Conservation (phyloP, 768 basidiomycete genomes). For the Gymnopilus junonius region DNA sequence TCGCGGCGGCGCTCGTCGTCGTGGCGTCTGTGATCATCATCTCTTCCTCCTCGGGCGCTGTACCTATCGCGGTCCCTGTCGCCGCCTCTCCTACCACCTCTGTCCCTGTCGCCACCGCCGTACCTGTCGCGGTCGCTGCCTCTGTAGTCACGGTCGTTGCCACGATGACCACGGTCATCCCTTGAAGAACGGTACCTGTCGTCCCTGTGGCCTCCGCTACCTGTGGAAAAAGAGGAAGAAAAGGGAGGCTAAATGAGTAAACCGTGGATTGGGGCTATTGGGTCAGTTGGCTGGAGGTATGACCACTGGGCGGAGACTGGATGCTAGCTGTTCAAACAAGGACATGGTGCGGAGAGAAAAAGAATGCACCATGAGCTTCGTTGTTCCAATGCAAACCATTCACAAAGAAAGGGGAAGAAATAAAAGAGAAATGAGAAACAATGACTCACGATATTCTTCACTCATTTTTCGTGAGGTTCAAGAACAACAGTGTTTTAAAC, state of each 20-base stretch:
- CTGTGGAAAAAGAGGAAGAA: conserved; percentile 47
- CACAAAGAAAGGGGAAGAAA: conserved; percentile 27
- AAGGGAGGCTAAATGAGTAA: conserved; percentile 59
- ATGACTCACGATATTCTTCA: conserved; percentile 61
- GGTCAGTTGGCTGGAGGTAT: conserved; percentile 18
- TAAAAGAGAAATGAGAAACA: conserved; percentile 24
- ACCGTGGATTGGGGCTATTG: conserved; percentile 26
- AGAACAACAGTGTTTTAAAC: conserved; percentile 36
- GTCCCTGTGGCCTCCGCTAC: conserved; percentile 55
- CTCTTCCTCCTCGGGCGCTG: conserved; percentile 36
- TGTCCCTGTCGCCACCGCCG: conserved; percentile 40
- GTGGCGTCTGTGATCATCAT: conserved; percentile 46
- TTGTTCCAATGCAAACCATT: conserved; percentile 46
- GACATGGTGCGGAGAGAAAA: conserved; percentile 57
- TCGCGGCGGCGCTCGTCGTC: conserved; percentile 59
- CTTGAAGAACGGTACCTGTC: conserved; percentile 72
- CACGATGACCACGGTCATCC: conserved; percentile 56
- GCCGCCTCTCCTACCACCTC: conserved; percentile 43
- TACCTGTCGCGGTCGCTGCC: conserved; percentile 55
- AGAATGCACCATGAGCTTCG: conserved; percentile 68
- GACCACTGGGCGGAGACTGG: conserved; percentile 17
- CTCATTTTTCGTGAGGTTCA: conserved; percentile 35
- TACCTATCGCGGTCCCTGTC: conserved; percentile 41
- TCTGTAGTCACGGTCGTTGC: conserved; percentile 51
- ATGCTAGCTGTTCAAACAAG: conserved; percentile 63